Evolutionary conservation across 441 rosid species (phyloP), one percentile per base, ranked within the genome.

Genomic region (Gossypium schwendimanii): DNA sequence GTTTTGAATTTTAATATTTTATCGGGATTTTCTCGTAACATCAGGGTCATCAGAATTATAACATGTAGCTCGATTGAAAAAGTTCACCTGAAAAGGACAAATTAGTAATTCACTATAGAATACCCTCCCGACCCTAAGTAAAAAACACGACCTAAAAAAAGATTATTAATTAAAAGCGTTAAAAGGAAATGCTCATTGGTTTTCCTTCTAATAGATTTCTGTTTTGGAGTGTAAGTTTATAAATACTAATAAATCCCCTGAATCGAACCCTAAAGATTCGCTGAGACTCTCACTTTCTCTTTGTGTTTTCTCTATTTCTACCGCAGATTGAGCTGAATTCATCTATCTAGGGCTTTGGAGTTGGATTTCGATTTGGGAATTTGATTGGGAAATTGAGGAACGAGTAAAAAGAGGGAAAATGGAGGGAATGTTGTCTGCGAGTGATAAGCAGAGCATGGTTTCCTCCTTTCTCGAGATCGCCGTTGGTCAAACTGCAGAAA

Each of bases 401-500:
- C 4, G 9, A 28, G n/a, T 33, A 14, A 3, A 18, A 26, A 11
- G 52, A 8, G 49, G 69, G 63, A 1, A 6, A 65, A 65, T 84
- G 88, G 96, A 90, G 71, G 82, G 75, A 73, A 69, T 80, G 63
- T 62, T 85, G 47, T 86, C 98, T 15, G 74, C 86, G 1, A 76
- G 55, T 76, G 97, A 94, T 59, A 63, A 87, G 82, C 94, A 91
- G 81, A 79, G 75, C 28, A 79, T 92, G 86, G 90, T 92, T 77
- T 79, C 97, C 77, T 94, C 96, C 69, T 94, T 94, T 81, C 93
- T 94, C 57, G 99, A 94, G 86, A 87, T 92, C 86, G 98, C 97
- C 31, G 94, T 88, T n/a, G 98, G 97, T 50, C 97, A 94, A 74
- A 87, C 93, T 11, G 74, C 89, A 20, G 96, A 91, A 69, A 91